phyloP scores from a whole-genome alignment of 805 yeast genomes.

The Pichia paraexigua region DNA sequence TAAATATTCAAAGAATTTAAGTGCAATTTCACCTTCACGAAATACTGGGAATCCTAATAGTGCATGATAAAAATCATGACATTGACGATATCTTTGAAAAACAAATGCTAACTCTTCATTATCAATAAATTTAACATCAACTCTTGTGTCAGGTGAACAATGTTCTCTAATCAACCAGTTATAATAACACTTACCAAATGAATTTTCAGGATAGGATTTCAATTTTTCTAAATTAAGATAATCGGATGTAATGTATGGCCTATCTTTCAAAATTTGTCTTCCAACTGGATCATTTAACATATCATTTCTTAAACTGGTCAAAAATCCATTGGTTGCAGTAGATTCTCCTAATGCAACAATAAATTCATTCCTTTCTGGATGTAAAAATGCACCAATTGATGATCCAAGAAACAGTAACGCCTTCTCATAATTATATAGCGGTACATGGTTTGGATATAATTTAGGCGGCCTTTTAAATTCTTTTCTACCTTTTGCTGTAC shows the following conservation, averaged over 20 bases:
- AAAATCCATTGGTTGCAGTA: constrained; percentile 66
- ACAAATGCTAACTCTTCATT: constrained; percentile 88
- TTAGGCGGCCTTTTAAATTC: constrained; percentile 34
- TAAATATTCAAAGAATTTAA: constrained; percentile 86
- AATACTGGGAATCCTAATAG: constrained; percentile 83
- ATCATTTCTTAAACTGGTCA: constrained; percentile 51
- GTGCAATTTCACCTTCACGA: constrained; percentile 93
- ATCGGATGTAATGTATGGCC: constrained; percentile 75
- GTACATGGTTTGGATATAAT: constrained; percentile 72
- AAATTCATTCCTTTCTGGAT: constrained; percentile 68
- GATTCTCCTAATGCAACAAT: constrained; percentile 86
- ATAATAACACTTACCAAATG: constrained; percentile 75
- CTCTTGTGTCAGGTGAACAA: constrained; percentile 89
- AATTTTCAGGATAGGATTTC: constrained; percentile 50
- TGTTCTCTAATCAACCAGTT: constrained; percentile 81
- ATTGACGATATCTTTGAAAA: constrained; percentile 90
- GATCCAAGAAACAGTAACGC: constrained; percentile 59
- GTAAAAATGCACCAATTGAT: constrained; percentile 67
- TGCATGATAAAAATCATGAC: constrained; percentile 95
- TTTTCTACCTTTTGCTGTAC: constrained; percentile 1
- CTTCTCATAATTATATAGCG: constrained; percentile 58
- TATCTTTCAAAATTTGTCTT: constrained; percentile 64
- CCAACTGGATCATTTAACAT: constrained; percentile 78
- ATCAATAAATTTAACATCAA: constrained; percentile 77
- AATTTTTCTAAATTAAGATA: constrained; percentile 58